Base-by-base conservation (phyloP, 768 basidiomycete species). In the Chalciporus pseudorubinellus region DNA sequence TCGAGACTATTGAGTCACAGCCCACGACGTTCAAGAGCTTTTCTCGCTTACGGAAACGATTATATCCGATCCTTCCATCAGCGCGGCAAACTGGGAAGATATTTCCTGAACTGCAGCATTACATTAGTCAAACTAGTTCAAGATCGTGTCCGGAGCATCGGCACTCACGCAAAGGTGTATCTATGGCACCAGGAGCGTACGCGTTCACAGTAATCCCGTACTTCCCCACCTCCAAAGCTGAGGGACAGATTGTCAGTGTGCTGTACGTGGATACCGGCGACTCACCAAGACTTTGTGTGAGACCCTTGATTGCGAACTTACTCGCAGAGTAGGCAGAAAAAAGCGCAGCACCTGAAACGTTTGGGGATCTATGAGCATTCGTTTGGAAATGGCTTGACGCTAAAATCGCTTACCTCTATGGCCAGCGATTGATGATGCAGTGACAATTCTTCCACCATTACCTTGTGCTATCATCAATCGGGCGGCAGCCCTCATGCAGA, bases 381-480 rank as follows among this genome's bases (percentile, higher is more conserved):
- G 12, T 20, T 11, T 34, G 19, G 26, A 31, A 31, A n/a, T 11
- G 4, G 6, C 18, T 20, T 10, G 20, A 19, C 16, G 6, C 12
- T 16, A 16, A 39, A 16, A 16, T 39, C 10, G 19, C 24, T 48
- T 22, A 40, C 46, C 46, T 48, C 39, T 48, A 14, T 39, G 6
- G 26, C 26, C 19, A n/a, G 46, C 38, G 20, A 48, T 48, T n/a
- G 46, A 48, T 10, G 46, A 48, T 21, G 46, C 46, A 11, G 46
- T 69, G 13, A 78, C 68, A 21, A 78, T 73, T 39, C 74, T 62
- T 0, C 77, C 77, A 6, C 77, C 76, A 4, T 56, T 57, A 22
- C 74, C 74, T 60, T 77, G 76, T 21, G 63, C 61, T 29, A 77
- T 69, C 77, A 79, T 79, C 45, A 69, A 65, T 18, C 65, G 42